Conservation (phyloP, 83 land plant genomes). For the Diphasiastrum complanatum region DNA sequence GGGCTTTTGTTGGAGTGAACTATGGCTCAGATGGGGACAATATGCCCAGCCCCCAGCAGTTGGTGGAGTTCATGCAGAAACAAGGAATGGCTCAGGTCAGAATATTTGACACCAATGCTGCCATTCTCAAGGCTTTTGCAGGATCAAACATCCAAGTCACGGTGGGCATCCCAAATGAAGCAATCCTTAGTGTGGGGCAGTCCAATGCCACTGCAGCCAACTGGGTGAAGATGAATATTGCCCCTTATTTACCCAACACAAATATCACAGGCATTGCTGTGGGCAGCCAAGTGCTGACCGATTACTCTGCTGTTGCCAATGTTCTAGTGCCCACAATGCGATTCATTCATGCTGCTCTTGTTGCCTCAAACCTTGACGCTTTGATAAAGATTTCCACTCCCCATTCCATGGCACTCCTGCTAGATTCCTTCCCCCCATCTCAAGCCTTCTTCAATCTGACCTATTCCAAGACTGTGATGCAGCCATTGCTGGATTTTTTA, state of each 20-base stretch:
- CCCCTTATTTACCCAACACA: conserved; percentile 53
- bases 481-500: conserved; percentile 66
- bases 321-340: conserved; percentile 59
- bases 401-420: conserved; percentile 53
- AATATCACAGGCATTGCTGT: conserved; percentile 74
- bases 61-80: conserved; percentile 57
- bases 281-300: conserved; percentile 72
- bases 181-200: conserved; percentile 58
- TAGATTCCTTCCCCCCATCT: conserved; percentile 80
- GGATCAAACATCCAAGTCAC: conserved; percentile 59
- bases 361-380: conserved; percentile 51
- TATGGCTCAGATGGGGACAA: conserved; percentile 56
- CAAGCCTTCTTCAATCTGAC: conserved; percentile 69
- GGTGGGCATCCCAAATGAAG: conserved; percentile 65
- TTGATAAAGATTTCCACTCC: conserved; percentile 67
- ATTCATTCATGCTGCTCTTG: conserved; percentile 64
- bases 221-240: conserved; percentile 66
- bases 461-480: conserved; percentile 43
- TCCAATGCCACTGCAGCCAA: conserved; percentile 64
- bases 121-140: conserved; percentile 66
- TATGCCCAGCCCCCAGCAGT: conserved; percentile 65
- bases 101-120: conserved; percentile 66
- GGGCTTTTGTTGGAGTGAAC: conserved; percentile 68
- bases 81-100: conserved; percentile 53
- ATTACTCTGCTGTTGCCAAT: conserved; percentile 50